Evolutionary conservation across 257 asterid species (phyloP), one percentile per base, ranked within the genome.

Genomic region (Solanum virginianum): DNA sequence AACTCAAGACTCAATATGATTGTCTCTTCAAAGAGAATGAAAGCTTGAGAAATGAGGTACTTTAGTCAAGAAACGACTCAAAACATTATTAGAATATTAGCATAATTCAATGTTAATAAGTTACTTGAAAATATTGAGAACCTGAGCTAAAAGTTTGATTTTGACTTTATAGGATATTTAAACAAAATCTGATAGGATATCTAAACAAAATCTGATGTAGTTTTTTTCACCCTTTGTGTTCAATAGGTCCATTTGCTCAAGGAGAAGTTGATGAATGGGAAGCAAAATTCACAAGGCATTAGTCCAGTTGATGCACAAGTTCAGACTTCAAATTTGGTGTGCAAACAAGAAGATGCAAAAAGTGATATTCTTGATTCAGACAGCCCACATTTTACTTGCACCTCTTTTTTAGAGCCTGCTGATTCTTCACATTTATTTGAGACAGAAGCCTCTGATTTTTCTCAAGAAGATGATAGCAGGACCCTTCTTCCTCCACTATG

Each of bases 281-380:
- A 85, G 83, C 84, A 77, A 18, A 84, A 85, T 70, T 69, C 86
- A 59, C 89, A 83, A 55, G 51, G 80, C 2, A 57, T 83, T 39
- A 41, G 54, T 32, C 85, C 89, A 53, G 20, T 81, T 32, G 87
- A 84, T 53, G 55, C 36, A 20, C 43, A 32, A 32, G 36, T 32
- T 32, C 36, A 24, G 86, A 87, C 8, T 41, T 10, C 8, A 17
- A 85, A 7, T 43, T 85, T 75, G 87, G 53, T 26, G 13, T 87
- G 87, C 51, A 90, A 90, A 85, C 91, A 88, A 47, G 94, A 90
- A 86, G 95, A 89, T 74, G 90, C 89, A 4, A 93, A 92, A 83
- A 93, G 97, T 87, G 98, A 95, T 45, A 91, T 94, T 8, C 87
- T 92, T 57, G 98, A 95, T 57, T 94, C 98, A 3, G 98, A 94